phyloP scores from a whole-genome alignment of 2,329 filamentous ascomycete genomes.

The Falciphora oryzae region DNA sequence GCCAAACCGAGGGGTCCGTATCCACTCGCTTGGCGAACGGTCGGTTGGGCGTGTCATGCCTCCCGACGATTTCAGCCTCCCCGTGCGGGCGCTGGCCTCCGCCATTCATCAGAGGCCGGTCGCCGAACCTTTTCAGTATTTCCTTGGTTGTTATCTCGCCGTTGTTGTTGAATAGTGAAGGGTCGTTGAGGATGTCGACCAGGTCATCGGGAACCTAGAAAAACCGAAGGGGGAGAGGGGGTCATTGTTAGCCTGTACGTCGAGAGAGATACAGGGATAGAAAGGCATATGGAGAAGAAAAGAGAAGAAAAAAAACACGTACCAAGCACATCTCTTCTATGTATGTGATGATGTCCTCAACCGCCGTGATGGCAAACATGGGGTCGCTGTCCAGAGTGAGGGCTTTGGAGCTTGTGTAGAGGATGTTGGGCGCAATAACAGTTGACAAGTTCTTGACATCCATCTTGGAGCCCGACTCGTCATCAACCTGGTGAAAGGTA shows the following conservation, averaged over 20 bases:
- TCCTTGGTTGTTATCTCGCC: constrained; percentile 95
- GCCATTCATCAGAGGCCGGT: constrained; percentile 48
- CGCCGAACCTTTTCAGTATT: constrained; percentile 88
- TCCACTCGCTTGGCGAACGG: constrained; percentile 64
- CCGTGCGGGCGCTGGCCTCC: constrained; percentile 52
- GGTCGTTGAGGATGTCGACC: constrained; percentile 78
- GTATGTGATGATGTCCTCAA: constrained; percentile 83
- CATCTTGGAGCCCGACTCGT: constrained; percentile 98
- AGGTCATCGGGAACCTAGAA: constrained; percentile 86
- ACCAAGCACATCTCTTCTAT: constrained; percentile 98
- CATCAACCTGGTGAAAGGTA: constrained; percentile 94
- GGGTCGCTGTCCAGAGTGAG: constrained; percentile 75
- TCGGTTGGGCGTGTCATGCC: constrained; percentile 51
- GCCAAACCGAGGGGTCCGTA: constrained; percentile 78
- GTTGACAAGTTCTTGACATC: constrained; percentile 96
- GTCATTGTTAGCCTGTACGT: neutral
- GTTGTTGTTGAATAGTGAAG: constrained; percentile 70
- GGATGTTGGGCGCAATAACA: constrained; percentile 93
- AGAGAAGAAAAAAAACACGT: constrained; percentile 34
- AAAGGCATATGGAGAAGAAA: constrained; percentile 6
- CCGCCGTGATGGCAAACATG: constrained; percentile 88
- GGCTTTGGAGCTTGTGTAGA: constrained; percentile 64
- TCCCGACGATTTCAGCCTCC: constrained; percentile 50
- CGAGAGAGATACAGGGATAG: neutral
- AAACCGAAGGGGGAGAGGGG: constrained; percentile 14